A percentile compares a stretch with the other conserved stretches of the same genome.
These are phyloP conservation scores for Cystobasidium ongulense DNA, from an alignment of 768 basidiomycete species.

Conservation along the genomic window DNA sequence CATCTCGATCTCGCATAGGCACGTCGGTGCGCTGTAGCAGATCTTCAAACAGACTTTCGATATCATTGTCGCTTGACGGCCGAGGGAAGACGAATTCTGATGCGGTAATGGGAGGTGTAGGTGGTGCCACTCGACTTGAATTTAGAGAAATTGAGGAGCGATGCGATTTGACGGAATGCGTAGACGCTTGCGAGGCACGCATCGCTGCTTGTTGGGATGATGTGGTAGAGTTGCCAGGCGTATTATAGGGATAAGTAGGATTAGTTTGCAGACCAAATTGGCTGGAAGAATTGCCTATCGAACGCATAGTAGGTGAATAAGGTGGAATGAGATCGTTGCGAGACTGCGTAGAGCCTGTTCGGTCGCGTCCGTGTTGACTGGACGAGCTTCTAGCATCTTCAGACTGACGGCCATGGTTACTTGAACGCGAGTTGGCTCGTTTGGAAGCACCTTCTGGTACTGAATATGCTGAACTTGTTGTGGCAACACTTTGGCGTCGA, in stretches of 20 bases:
- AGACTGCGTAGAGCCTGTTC: background rate
- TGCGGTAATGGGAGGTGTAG: slow-evolving; percentile 17
- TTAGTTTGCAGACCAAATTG: background rate
- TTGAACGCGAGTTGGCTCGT: background rate
- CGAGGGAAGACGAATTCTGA: slow-evolving; percentile 63
- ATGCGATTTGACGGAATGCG: slow-evolving; percentile 23
- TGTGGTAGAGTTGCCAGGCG: background rate
- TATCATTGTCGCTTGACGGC: slow-evolving; percentile 65
- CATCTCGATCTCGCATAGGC: slow-evolving; percentile 35
- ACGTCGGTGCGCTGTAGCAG: slow-evolving; percentile 59
- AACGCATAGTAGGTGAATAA: slow-evolving; percentile 1
- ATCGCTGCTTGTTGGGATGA: background rate
- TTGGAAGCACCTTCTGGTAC: background rate
- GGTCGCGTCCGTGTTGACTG: background rate
- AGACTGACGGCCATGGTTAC: background rate
- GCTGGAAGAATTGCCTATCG: slow-evolving; percentile 1
- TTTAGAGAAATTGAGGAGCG: slow-evolving; percentile 20
- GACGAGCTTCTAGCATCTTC: background rate
- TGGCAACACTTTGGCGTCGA: background rate
- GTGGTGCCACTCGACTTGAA: background rate
- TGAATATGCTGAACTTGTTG: background rate
- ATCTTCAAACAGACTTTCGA: slow-evolving; percentile 70
- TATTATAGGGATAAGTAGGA: background rate
- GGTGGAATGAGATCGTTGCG: background rate
- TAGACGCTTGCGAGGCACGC: slow-evolving; percentile 10